Conservation (phyloP, 441 rosid genomes). For the Jatropha podagrica region DNA sequence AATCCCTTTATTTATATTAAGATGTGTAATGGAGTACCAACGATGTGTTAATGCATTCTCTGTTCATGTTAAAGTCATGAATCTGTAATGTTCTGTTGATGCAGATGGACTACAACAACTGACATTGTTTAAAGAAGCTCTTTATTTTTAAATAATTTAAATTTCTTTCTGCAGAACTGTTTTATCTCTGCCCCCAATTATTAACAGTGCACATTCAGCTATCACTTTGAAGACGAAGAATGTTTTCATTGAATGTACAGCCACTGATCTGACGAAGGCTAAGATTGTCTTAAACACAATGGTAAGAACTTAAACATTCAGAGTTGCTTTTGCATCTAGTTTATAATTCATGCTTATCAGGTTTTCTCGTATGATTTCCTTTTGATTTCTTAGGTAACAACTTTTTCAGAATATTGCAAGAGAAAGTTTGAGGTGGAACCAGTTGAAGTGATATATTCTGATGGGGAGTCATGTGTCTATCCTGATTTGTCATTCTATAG, state of each 20-base stretch:
- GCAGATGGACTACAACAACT: background rate
- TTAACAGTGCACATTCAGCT: conserved; percentile 95
- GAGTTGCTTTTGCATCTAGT: conserved; percentile 18
- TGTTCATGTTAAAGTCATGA: background rate
- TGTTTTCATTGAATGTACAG: conserved; percentile 95
- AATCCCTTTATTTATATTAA: background rate
- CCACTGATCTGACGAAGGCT: conserved; percentile 94
- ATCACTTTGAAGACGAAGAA: conserved; percentile 88
- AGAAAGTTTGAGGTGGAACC: conserved; percentile 88
- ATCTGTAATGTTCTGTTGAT: background rate
- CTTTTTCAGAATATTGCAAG: conserved; percentile 70
- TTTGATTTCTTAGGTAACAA: conserved; percentile 55
- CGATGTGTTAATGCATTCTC: background rate
- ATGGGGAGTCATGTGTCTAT: conserved; percentile 58
- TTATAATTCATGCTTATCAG: conserved; percentile 13
- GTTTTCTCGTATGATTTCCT: conserved; percentile 4
- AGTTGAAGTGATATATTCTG: conserved; percentile 71
- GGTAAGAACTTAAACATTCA: conserved; percentile 41
- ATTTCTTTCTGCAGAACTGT: conserved; percentile 62
- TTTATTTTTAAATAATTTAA: conserved; percentile 4
- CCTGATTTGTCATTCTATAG: conserved; percentile 73
- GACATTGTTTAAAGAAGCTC: background rate
- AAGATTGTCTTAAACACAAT: conserved; percentile 87
- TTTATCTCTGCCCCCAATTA: conserved; percentile 88
- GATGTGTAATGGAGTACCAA: background rate